Evolutionary conservation across 805 yeast species (phyloP).

Genomic region (Myxozyma monticola): DNA sequence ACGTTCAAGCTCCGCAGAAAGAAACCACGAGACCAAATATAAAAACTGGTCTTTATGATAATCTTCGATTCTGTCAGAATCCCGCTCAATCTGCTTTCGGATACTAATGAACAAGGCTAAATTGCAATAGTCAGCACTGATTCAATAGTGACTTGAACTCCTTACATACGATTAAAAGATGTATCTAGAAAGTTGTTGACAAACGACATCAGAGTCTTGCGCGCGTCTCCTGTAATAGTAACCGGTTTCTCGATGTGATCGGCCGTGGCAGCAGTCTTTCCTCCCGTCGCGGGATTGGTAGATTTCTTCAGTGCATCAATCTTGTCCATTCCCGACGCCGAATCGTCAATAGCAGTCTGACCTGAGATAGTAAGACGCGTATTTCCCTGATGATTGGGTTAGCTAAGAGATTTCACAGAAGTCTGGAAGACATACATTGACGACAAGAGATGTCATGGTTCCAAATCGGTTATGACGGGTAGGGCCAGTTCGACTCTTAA

Average conservation of each 20-base stretch:
- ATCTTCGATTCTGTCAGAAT: conserved; percentile 38
- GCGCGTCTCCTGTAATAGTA: conserved; percentile 39
- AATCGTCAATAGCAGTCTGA: conserved; percentile 58
- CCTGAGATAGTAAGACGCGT: conserved; percentile 69
- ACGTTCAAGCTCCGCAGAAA: conserved; percentile 57
- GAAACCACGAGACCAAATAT: conserved; percentile 70
- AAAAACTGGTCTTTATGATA: conserved; percentile 50
- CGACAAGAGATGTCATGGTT: conserved; percentile 70
- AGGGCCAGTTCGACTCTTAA: conserved; percentile 51
- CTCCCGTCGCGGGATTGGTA: conserved; percentile 44
- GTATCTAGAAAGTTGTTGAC: conserved; percentile 66
- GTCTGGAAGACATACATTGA: no score
- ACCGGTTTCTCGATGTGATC: conserved; percentile 20
- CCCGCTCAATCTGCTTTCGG: conserved; percentile 49
- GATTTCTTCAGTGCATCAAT: conserved; percentile 71
- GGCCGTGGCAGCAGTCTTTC: conserved; percentile 1
- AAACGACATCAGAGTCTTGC: conserved; percentile 45
- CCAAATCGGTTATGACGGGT: conserved; percentile 91
- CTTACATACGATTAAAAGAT: conserved; percentile 56
- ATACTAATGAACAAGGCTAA: conserved; percentile 52
- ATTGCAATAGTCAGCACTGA: neutral
- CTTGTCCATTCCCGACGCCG: conserved; percentile 56
- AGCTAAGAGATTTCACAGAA: neutral
- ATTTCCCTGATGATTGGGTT: conserved; percentile 47
- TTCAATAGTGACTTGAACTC: neutral